Percentiles rank a stretch among this genome's conserved stretches.
Conservation (phyloP, 257 asterid species). For the Rubia yunnanensis region DNA sequence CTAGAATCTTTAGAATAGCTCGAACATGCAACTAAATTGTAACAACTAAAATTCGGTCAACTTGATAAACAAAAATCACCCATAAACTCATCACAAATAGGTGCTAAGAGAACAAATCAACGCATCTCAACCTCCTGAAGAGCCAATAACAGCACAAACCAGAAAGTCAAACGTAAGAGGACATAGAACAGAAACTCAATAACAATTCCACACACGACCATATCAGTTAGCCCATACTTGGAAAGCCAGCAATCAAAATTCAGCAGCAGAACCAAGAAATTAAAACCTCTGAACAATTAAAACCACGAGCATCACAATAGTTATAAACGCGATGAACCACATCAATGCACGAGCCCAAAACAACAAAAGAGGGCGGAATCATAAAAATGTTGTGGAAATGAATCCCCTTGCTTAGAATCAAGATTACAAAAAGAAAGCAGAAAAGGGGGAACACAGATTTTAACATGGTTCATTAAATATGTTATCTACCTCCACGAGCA, state of each 20-base stretch:
- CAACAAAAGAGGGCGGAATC: neutral
- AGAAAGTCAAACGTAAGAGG: neutral
- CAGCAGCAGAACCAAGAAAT: neutral
- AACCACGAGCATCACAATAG: conserved; percentile 2
- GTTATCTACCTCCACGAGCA: no score
- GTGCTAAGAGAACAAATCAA: neutral
- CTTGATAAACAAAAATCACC: neutral
- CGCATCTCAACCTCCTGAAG: neutral
- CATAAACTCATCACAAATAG: neutral
- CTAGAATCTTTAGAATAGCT: neutral
- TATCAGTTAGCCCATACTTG: neutral
- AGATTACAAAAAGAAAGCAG: no score
- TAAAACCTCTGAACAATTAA: neutral
- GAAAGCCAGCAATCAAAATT: neutral
- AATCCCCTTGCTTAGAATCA: no score
- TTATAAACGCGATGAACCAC: neutral
- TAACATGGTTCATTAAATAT: no score
- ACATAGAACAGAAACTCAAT: no score
- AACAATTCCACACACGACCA: no score
- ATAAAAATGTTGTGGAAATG: no score
- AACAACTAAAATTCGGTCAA: neutral
- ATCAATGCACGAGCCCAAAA: neutral
- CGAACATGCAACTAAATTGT: neutral
- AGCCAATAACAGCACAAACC: neutral
- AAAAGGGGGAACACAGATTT: no score